Evolutionary conservation across 805 yeast species (phyloP).

Genomic region (Myxozyma neotropica): DNA sequence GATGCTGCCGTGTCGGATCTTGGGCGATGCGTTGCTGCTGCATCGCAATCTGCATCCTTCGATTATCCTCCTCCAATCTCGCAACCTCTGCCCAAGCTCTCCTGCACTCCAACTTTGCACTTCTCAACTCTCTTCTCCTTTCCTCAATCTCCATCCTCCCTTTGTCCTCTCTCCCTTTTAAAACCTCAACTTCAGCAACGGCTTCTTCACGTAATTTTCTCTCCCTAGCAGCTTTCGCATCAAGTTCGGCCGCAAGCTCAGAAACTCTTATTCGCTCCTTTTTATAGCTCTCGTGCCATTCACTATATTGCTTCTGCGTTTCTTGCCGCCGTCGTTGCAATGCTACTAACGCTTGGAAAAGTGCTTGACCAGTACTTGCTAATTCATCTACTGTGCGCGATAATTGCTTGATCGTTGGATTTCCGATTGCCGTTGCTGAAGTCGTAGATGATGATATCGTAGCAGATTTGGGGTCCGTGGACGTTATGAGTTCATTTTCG

Average conservation of each 20-base stretch:
- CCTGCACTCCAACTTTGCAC: conserved; percentile 29
- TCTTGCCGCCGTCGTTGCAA: conserved; percentile 28
- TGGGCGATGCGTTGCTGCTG: not conserved
- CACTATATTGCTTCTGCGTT: conserved; percentile 20
- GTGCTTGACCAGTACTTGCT: conserved; percentile 20
- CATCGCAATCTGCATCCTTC: not conserved
- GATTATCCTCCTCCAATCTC: conserved; percentile 18
- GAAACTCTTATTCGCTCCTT: conserved; percentile 21
- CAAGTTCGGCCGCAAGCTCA: conserved; percentile 20
- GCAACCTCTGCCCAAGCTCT: conserved; percentile 33
- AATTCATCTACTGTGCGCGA: conserved; percentile 16
- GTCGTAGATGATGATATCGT: not conserved
- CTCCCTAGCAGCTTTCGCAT: conserved; percentile 14
- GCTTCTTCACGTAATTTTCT: conserved; percentile 10
- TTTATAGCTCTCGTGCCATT: conserved; percentile 22
- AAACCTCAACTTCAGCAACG: not conserved
- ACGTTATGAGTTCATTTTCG: conserved; percentile 11
- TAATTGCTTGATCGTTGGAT: conserved; percentile 26
- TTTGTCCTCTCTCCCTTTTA: conserved; percentile 10
- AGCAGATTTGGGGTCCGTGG: not conserved
- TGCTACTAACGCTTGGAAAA: conserved; percentile 23
- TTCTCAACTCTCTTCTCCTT: conserved; percentile 19
- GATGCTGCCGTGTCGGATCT: not conserved
- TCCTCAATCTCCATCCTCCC: conserved; percentile 19
- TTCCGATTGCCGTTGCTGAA: not conserved